These are phyloP conservation scores for Backusella mclennaniae DNA, from an alignment of 192 early-diverging fungal species.

Conservation along the genomic window DNA sequence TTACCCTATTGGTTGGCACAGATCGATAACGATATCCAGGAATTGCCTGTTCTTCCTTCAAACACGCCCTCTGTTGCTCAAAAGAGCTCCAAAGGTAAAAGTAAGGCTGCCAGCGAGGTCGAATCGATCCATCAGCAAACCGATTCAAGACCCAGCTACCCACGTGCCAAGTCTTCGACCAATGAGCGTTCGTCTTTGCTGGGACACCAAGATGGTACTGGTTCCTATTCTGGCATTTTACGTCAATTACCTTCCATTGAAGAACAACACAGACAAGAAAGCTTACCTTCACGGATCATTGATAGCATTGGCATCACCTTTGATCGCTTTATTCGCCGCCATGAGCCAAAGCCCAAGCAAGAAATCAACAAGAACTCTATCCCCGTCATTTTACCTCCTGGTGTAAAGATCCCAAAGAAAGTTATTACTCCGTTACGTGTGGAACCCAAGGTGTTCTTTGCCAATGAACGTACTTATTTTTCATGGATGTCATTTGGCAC, in stretches of 20 bases:
- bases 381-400: conserved; percentile 33
- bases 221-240: conserved; percentile 2
- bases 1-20: conserved; percentile 62
- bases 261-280: background rate
- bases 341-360: background rate
- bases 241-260: background rate
- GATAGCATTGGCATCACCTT: background rate
- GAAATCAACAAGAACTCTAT: background rate
- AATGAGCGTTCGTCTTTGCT: conserved; percentile 21
- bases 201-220: background rate
- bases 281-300: conserved; percentile 3
- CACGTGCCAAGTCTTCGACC: background rate
- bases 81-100: conserved; percentile 15
- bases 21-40: conserved; percentile 27
- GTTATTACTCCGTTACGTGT: conserved; percentile 58
- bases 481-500: conserved; percentile 80
- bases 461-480: conserved; percentile 85
- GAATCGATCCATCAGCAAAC: background rate
- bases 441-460: conserved; percentile 86
- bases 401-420: conserved; percentile 43
- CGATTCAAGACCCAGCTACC: conserved; percentile 2
- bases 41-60: conserved; percentile 27
- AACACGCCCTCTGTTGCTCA: conserved; percentile 14
- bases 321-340: conserved; percentile 2
- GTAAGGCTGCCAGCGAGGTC: conserved; percentile 8